Evolutionary conservation across 345 rosid species (phyloP), one percentile per base, ranked within the genome.

Genomic region (Brassica incana): DNA sequence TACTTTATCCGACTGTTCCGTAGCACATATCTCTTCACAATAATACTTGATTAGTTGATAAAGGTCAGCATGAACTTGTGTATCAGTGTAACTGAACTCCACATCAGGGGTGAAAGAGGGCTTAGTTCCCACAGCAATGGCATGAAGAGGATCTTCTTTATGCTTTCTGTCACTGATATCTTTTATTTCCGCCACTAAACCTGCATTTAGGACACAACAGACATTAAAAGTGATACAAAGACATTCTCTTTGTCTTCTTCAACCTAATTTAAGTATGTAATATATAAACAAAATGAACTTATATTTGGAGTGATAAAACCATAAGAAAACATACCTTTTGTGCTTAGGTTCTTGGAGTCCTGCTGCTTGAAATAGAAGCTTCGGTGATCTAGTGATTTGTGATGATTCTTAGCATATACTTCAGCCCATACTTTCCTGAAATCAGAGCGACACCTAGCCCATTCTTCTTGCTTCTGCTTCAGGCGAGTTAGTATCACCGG

Each of bases 351-450:
- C 86, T 92, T 96, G 23, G 92, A 85, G 75, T 96, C 99, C 80
- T 96, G 99, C 87, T 96, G 99, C 87, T 91, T 96, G 84, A 96
- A 93, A 85, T 92, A 96, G 84, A 96, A 93, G 76, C 99, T 96
- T 16, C 98, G 97, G 72, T 96, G 99, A 83, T 96, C 99, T 45
- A 91, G 92, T 32, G 98, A 96, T 79, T 96, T 96, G 74, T 96
- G 97, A 82, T 96, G 93, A 65, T 96, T 96, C 82, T 96, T 96
- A 30, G 97, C 82, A 85, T 96, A 93, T 30, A 96, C 92, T 81
- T 96, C 98, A 69, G 97, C 94, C 99, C 99, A 96, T 70, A 96
- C 97, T 88, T 96, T 93, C 82, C 90, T 92, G 80, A 92, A 96
- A 82, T 96, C 99, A 76, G 89, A 64, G 65, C 97, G 99, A 78